These are phyloP conservation scores for Trichoderma atrobrunneum DNA, from an alignment of 2,329 filamentous ascomycete species.

Conservation along the genomic window DNA sequence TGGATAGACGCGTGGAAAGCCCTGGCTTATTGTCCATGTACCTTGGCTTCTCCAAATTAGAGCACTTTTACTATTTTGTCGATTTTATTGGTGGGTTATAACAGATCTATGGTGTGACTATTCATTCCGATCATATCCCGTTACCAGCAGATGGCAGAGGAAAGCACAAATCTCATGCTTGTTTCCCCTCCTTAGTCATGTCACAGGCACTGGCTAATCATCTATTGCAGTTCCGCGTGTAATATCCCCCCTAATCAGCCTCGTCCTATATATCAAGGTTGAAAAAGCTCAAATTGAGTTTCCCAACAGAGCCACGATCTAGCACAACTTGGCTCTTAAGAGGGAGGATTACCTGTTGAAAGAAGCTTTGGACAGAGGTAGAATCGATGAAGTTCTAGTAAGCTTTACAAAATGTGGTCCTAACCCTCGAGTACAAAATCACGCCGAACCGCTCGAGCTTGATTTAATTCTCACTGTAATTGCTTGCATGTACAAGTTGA, in stretches of 20 bases:
- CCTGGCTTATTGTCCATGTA: too few species aligned
- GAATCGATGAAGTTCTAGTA: background rate
- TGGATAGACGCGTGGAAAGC: too few species aligned
- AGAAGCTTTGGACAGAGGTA: background rate
- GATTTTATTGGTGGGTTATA: background rate
- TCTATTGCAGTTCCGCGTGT: background rate
- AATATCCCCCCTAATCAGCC: background rate
- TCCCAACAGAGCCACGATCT: too few species aligned
- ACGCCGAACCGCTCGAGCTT: background rate
- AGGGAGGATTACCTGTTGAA: background rate
- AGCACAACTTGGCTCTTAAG: background rate
- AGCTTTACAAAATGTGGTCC: too few species aligned
- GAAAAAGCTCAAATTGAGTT: too few species aligned
- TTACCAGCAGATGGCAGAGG: background rate
- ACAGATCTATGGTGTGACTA: background rate
- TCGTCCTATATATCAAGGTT: too few species aligned
- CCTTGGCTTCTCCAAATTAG: background rate
- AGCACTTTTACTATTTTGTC: background rate
- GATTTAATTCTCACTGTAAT: background rate
- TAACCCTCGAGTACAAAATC: too few species aligned
- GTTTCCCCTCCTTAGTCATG: background rate
- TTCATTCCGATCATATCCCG: background rate
- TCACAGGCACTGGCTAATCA: background rate
- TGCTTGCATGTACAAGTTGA: background rate
- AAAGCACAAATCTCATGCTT: background rate